Evolutionary conservation across 1,139 yeast species (phyloP), one percentile per base, ranked within the genome.

Genomic region (Arxiozyma telluris): DNA sequence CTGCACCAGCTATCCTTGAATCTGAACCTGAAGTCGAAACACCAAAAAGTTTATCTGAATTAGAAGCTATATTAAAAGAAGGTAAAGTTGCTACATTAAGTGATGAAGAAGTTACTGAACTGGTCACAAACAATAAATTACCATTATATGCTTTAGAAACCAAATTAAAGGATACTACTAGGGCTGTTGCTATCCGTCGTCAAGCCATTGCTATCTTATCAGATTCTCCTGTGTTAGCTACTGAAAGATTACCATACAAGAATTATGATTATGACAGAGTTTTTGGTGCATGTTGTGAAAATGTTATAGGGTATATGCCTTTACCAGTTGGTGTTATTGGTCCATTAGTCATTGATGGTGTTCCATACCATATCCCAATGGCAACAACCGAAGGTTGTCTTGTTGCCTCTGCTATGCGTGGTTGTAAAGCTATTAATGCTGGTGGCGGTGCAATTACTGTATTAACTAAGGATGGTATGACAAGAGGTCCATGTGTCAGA

Each of bases 311-410:
- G 44, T 93, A 78, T 68, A 82, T 93, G 83, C 99, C 99, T 39
- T 71, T 94, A 51, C 99, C 99, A 9, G 89, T 94, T 57, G 99
- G 99, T 71, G 85, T 94, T 67, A 98, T 98, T 42, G 99, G 99
- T 55, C 99, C 99, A 7, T 74, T 94, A 69, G 76, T 87, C 55
- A 87, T 94, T 65, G 98, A 94, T 70, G 93, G 90, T 49, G 82
- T 80, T 62, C 82, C 95, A 51, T 86, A 80, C 69, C 96, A 88
- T 71, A 83, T 94, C 62, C 99, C 99, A 51, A 90, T 94, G 96
- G 99, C 99, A 44, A 93, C 99, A 30, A 93, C 98, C 51, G 99
- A 93, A 75, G 99, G 99, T 55, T 93, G 98, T 75, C 78, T 93
- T 58, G 98, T 93, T 60, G 99, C 99, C 1, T 90, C 97, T 22